Evolutionary conservation across 345 rosid species (phyloP).

Genomic region (Durio zibethinus): DNA sequence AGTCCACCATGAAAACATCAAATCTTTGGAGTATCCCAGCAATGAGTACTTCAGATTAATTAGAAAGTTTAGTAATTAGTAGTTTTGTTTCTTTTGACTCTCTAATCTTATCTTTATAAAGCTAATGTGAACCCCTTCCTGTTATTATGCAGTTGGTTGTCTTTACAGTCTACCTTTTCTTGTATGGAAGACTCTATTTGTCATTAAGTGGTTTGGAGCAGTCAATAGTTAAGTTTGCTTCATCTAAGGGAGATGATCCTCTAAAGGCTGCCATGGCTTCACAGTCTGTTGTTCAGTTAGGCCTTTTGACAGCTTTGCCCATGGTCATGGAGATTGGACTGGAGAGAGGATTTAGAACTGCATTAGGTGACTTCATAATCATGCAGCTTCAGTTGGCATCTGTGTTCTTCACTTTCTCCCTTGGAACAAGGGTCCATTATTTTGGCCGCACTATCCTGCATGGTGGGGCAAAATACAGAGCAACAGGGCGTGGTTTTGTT

Average conservation of each 20-base stretch:
- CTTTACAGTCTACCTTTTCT: slow-evolving; percentile 64
- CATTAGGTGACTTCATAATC: slow-evolving; percentile 71
- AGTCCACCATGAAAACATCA: background rate
- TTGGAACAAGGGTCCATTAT: slow-evolving; percentile 90
- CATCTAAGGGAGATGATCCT: slow-evolving; percentile 60
- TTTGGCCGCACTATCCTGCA: slow-evolving; percentile 91
- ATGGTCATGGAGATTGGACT: slow-evolving; percentile 99
- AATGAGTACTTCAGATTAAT: background rate
- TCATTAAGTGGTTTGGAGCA: slow-evolving; percentile 87
- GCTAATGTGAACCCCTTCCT: slow-evolving; percentile 11
- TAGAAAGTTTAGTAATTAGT: background rate
- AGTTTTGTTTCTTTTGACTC: background rate
- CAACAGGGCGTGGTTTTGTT: slow-evolving; percentile 99
- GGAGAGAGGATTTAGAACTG: slow-evolving; percentile 92
- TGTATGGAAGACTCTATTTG: slow-evolving; percentile 87
- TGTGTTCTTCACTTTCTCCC: slow-evolving; percentile 93
- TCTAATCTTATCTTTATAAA: background rate
- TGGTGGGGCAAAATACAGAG: slow-evolving; percentile 97
- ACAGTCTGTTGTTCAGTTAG: slow-evolving; percentile 86
- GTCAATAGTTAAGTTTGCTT: slow-evolving; percentile 66
- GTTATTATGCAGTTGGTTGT: slow-evolving; percentile 59
- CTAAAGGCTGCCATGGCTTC: slow-evolving; percentile 91
- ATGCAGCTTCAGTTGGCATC: slow-evolving; percentile 97
- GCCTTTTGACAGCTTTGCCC: slow-evolving; percentile 76
- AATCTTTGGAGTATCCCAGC: background rate